phyloP scores from a whole-genome alignment of 768 basidiomycete species.

The Pulveroboletus sp. region DNA sequence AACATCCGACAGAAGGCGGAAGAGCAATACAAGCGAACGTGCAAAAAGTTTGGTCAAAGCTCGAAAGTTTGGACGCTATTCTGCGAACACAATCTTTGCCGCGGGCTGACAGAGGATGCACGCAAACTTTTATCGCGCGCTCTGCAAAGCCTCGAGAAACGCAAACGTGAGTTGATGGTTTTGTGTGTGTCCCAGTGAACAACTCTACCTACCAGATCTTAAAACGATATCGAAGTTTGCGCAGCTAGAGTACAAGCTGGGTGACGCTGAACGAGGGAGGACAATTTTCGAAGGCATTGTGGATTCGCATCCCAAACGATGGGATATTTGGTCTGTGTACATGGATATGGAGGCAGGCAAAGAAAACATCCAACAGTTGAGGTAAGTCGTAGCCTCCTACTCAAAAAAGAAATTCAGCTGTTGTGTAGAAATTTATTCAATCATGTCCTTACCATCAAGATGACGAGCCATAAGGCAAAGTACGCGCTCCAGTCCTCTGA shows the following conservation, averaged over 20 bases:
- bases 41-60: conserved; percentile 92
- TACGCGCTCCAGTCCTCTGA: conserved; percentile 39
- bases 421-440: conserved; percentile 77
- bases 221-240: conserved; percentile 96
- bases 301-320: conserved; percentile 91
- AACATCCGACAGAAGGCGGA: conserved; percentile 70
- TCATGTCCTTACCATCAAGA: conserved; percentile 77
- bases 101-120: conserved; percentile 73
- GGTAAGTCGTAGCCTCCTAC: conserved; percentile 42
- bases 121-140: conserved; percentile 84
- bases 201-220: conserved; percentile 55
- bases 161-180: conserved; percentile 69
- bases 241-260: conserved; percentile 90
- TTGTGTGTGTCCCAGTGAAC: conserved; percentile 2
- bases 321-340: conserved; percentile 96
- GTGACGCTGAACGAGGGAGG: conserved; percentile 91
- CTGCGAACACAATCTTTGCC: conserved; percentile 77
- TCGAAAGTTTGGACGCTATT: conserved; percentile 93
- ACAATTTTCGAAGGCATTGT: conserved; percentile 96
- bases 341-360: conserved; percentile 93
- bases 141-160: conserved; percentile 88
- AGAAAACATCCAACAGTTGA: conserved; percentile 71
- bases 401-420: not conserved
- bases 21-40: conserved; percentile 82
- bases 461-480: conserved; percentile 97